These are phyloP conservation scores for Penicillium waksmanii DNA, from an alignment of 495 filamentous ascomycete species.

Conservation along the genomic window DNA sequence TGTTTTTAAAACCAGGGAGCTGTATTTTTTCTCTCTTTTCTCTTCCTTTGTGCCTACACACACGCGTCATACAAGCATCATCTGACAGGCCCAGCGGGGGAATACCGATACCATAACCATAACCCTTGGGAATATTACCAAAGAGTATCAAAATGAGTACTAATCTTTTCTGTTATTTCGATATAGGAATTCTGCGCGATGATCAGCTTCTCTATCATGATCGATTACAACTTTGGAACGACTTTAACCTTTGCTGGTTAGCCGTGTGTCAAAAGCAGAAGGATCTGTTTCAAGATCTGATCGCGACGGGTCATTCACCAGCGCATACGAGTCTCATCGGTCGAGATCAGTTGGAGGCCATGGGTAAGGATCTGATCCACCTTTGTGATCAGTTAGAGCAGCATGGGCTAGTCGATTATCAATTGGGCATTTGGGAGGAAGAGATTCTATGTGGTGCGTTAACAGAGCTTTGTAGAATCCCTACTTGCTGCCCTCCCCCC, in stretches of 20 bases:
- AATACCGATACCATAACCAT: neutral
- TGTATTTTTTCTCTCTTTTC: conserved; percentile 3
- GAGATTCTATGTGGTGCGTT: conserved; percentile 67
- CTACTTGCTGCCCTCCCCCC: no score
- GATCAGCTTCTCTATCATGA: conserved; percentile 70
- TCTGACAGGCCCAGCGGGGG: conserved; percentile 10
- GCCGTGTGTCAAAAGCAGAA: conserved; percentile 84
- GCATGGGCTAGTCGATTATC: conserved; percentile 92
- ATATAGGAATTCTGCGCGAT: conserved; percentile 70
- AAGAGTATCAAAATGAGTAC: no score
- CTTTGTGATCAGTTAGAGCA: conserved; percentile 85
- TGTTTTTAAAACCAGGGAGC: conserved; percentile 15
- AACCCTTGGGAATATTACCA: no score
- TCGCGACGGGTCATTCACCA: conserved; percentile 61
- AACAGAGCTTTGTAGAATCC: no score
- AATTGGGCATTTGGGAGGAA: conserved; percentile 96
- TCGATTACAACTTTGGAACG: conserved; percentile 82
- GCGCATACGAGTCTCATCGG: conserved; percentile 68
- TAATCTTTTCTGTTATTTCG: no score
- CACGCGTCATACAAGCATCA: conserved; percentile 28
- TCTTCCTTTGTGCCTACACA: conserved; percentile 15
- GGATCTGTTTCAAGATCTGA: conserved; percentile 65
- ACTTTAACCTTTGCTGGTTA: conserved; percentile 96
- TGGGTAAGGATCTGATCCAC: conserved; percentile 80
- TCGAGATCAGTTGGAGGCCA: conserved; percentile 69